A percentile compares a stretch with the other conserved stretches of the same genome.
Conservation (phyloP, 768 basidiomycete species). For the Dioszegia aurantiaca region DNA sequence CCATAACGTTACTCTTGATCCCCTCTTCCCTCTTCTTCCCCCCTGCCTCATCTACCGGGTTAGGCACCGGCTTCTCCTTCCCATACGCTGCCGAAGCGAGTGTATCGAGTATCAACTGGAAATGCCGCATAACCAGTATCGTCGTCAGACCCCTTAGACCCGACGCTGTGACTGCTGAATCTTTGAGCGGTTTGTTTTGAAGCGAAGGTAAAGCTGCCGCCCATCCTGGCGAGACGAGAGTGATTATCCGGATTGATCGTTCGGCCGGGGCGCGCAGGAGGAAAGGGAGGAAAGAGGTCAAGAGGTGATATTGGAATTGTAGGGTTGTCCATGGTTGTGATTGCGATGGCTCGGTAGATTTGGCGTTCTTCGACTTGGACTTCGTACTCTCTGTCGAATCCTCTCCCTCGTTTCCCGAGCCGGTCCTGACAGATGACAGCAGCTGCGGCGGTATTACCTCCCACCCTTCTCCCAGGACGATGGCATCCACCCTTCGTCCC, state of each 20-base stretch:
- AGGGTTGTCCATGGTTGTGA: conserved; percentile 36
- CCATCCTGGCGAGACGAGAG: conserved; percentile 83
- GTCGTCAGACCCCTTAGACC: conserved; percentile 57
- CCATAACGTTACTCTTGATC: conserved; percentile 48
- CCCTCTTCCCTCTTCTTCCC: conserved; percentile 52
- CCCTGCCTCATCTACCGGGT: conserved; percentile 51
- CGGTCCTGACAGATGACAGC: background rate
- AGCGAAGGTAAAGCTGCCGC: conserved; percentile 66
- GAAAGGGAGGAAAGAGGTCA: conserved; percentile 73
- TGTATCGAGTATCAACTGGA: conserved; percentile 80
- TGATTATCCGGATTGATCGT: conserved; percentile 83
- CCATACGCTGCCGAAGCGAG: conserved; percentile 59
- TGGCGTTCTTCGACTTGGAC: background rate
- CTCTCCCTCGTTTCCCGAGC: background rate
- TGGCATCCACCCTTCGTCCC: conserved; percentile 48
- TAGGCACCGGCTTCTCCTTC: conserved; percentile 25
- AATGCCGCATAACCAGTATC: conserved; percentile 61
- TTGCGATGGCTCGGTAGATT: background rate
- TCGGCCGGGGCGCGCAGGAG: conserved; percentile 80
- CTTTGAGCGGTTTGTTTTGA: conserved; percentile 54
- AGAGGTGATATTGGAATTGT: conserved; percentile 62
- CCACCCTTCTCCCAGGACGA: conserved; percentile 50
- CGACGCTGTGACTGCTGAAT: conserved; percentile 1
- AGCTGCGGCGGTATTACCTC: conserved; percentile 23
- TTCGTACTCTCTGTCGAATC: background rate